Conservation (phyloP, 2,329 filamentous ascomycete genomes). For the Aspergillus pseudotamarii region DNA sequence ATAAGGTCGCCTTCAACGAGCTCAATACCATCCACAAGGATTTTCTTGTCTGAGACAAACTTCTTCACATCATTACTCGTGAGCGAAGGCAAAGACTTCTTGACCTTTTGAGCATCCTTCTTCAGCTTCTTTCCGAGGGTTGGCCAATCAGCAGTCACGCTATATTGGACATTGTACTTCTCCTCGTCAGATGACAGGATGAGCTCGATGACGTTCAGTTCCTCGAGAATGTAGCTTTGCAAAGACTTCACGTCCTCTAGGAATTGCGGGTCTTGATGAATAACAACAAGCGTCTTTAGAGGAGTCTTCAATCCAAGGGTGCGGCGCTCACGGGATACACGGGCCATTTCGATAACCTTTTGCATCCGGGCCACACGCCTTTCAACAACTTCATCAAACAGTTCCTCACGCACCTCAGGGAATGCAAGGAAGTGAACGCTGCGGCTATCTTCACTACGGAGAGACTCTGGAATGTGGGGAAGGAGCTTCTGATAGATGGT, state of each 20-base stretch:
- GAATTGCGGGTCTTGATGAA: conserved; percentile 80
- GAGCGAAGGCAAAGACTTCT: conserved; percentile 81
- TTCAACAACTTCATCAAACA: conserved; percentile 86
- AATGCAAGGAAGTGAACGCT: conserved; percentile 93
- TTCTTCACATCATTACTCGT: conserved; percentile 78
- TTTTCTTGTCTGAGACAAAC: conserved; percentile 73
- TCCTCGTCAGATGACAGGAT: conserved; percentile 83
- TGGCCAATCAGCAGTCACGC: conserved; percentile 88
- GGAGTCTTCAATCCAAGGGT: conserved; percentile 88
- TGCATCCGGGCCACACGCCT: conserved; percentile 90
- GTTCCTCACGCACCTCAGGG: conserved; percentile 82
- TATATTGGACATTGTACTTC: conserved; percentile 90
- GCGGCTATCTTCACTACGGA: conserved; percentile 71
- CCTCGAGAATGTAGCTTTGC: conserved; percentile 85
- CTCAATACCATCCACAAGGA: conserved; percentile 82
- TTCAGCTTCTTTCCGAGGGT: conserved; percentile 95
- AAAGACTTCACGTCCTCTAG: conserved; percentile 84
- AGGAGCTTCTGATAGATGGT: conserved; percentile 87
- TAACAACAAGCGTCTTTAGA: conserved; percentile 83
- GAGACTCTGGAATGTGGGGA: conserved; percentile 74
- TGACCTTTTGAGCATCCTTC: conserved; percentile 89
- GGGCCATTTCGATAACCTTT: conserved; percentile 86
- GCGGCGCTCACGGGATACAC: conserved; percentile 82
- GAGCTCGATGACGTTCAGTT: conserved; percentile 86
- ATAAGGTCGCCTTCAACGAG: conserved; percentile 81